These are phyloP conservation scores for Trichopus zeylanicus DNA, from an alignment of 116 monocot species.

Conservation along the genomic window DNA sequence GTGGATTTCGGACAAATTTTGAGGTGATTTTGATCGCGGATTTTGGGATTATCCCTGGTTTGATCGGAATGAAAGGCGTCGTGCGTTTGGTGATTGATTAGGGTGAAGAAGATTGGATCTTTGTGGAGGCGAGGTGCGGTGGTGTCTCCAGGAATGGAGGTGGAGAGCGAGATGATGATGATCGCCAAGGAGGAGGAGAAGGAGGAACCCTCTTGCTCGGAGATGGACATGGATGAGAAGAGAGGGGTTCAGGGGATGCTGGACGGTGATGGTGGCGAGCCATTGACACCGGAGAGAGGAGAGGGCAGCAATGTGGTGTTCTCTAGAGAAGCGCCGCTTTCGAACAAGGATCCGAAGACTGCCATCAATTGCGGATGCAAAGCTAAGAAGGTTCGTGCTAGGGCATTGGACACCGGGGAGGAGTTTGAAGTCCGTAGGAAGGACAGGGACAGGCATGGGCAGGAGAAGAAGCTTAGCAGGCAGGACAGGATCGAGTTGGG, in stretches of 20 bases:
- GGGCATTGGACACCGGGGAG: slow-evolving; percentile 24
- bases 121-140: neutral
- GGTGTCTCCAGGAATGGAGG: neutral
- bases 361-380: slow-evolving; percentile 6
- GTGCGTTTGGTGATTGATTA: neutral
- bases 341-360: slow-evolving; percentile 15
- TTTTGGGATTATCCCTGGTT: no score
- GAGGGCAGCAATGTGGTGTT: slow-evolving; percentile 47
- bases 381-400: slow-evolving; percentile 34
- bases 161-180: slow-evolving; percentile 16
- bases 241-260: neutral
- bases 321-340: slow-evolving; percentile 34
- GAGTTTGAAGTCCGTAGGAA: slow-evolving; percentile 25
- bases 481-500: slow-evolving; percentile 76
- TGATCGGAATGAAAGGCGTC: neutral
- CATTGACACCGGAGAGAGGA: slow-evolving; percentile 19
- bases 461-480: slow-evolving; percentile 59
- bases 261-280: neutral
- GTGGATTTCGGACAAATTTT: no score
- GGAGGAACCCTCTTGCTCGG: slow-evolving; percentile 19
- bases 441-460: slow-evolving; percentile 36
- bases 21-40: no score
- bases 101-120: slow-evolving; percentile 5
- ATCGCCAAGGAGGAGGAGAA: slow-evolving; percentile 12
- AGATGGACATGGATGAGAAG: slow-evolving; percentile 53